A percentile compares a stretch with the other conserved stretches of the same genome.
These are phyloP conservation scores for Lentinula novae-zelandiae DNA, from an alignment of 1,284 basidiomycete genomes.

Conservation along the genomic window DNA sequence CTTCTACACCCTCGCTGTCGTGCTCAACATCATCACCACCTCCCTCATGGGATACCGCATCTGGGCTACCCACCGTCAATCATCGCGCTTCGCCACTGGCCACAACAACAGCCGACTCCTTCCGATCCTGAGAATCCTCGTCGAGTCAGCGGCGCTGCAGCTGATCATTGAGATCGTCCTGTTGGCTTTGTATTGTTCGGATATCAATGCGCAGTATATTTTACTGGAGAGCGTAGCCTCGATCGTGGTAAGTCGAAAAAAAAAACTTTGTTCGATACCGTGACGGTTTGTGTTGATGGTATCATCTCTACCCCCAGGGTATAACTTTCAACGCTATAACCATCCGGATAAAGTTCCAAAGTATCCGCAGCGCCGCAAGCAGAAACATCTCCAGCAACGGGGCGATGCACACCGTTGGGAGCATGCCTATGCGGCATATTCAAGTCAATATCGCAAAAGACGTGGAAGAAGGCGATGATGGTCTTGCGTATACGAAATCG, in stretches of 20 bases:
- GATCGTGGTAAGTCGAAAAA: too few species aligned
- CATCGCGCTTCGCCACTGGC: background rate
- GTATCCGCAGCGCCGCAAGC: too few species aligned
- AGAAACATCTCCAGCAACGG: background rate
- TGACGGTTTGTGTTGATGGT: background rate
- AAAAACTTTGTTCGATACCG: background rate
- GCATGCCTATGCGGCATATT: constrained; percentile 8
- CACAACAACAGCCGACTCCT: background rate
- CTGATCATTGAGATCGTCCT: constrained; percentile 7
- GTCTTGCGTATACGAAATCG: background rate
- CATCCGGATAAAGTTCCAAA: too few species aligned
- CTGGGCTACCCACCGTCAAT: background rate
- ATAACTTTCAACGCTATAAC: too few species aligned
- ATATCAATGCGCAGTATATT: constrained; percentile 8
- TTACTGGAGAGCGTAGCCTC: background rate
- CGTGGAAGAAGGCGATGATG: background rate
- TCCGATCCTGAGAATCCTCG: constrained; percentile 2
- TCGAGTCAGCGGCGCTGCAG: constrained; percentile 11
- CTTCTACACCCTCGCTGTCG: constrained; percentile 3
- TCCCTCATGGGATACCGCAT: constrained; percentile 7
- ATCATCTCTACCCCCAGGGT: background rate
- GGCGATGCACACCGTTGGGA: constrained; percentile 3
- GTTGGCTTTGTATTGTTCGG: background rate
- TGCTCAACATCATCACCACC: constrained; percentile 11
- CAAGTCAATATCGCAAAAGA: background rate